Conservation (phyloP, 106 monocot genomes). For the Narthecium ossifragum region DNA sequence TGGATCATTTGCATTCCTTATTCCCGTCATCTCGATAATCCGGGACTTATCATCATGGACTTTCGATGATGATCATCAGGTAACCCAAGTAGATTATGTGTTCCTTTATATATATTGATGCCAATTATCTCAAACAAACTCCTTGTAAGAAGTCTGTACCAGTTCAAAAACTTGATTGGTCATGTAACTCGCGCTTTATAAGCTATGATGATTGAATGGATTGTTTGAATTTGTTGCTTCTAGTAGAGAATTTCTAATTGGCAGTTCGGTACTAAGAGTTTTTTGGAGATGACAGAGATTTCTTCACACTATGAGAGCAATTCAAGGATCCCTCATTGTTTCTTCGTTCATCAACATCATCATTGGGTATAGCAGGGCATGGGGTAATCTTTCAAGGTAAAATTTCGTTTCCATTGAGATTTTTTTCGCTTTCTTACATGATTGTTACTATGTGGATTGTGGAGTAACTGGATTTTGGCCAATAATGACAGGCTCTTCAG, state of each 20-base stretch:
- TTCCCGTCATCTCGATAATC: conserved; percentile 69
- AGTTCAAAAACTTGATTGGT: too few species aligned
- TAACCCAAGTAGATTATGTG: conserved; percentile 2
- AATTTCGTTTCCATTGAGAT: not conserved
- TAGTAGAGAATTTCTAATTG: not conserved
- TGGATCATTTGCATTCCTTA: conserved; percentile 80
- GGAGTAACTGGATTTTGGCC: too few species aligned
- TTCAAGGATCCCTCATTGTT: conserved; percentile 85
- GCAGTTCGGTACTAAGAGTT: conserved; percentile 5
- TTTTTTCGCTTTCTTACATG: not conserved
- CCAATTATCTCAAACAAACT: too few species aligned
- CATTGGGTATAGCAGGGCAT: conserved; percentile 64
- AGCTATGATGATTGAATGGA: not conserved
- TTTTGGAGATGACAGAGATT: conserved; percentile 66
- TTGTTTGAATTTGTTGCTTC: not conserved
- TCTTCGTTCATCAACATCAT: conserved; percentile 64
- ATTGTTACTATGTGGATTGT: too few species aligned
- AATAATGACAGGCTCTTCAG: conserved; percentile 76
- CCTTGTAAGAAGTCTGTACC: too few species aligned
- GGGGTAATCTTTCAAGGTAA: conserved; percentile 57
- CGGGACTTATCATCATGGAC: conserved; percentile 30
- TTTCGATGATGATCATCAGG: conserved; percentile 50
- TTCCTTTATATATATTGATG: not conserved
- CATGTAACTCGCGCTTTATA: too few species aligned
- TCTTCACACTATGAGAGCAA: conserved; percentile 74